Evolutionary conservation across 164 flowering plant genomes (phyloP), one percentile per base, ranked within the genome.

Genomic region (Cinnamomum chago): DNA sequence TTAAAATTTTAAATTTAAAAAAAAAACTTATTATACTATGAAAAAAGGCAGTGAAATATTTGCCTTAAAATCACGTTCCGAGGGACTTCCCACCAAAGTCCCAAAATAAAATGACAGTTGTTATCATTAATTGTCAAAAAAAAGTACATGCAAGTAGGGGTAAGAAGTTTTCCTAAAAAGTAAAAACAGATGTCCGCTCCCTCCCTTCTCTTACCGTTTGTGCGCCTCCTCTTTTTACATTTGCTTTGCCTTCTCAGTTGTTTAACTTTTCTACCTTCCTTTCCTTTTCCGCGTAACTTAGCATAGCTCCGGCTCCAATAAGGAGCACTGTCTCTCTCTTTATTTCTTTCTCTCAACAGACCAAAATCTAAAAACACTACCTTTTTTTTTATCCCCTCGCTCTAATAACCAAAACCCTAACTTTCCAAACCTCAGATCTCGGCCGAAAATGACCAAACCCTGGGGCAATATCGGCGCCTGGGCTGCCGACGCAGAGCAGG

Each of bases 401-500:
- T 7, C 47, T 5, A 40, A 40, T 7, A 24, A 2, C 67, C 10
- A 24, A 65, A 25, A 28, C 30, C 47, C 47, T 67, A 17, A 27
- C 40, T 25, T 17, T 25, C 15, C 25, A 12, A 20, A 20, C 52
- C 24, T 64, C 55, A 70, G 76, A 78, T 76, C 81, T 60, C 27
- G 15, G 28, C 40, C 12, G 20, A 60, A 25, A 74, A 84, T 84
- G 86, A 81, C 85, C 72, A 81, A 81, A 71, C 62, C 82, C 6
- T 82, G 83, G 85, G 82, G 78, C 65, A 72, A 40, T 5, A 18
- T 79, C 62, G 85, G 85, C 24, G 81, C 81, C 3, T 84, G 87
- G 87, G 87, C 87, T 6, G 87, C 82, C 14, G 87, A 84, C 1
- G 73, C 78, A 47, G 87, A 84, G 68, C 78, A 70, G 6, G 87